Conservation (phyloP, 1,139 yeast species). For the Geotrichum restrictum region DNA sequence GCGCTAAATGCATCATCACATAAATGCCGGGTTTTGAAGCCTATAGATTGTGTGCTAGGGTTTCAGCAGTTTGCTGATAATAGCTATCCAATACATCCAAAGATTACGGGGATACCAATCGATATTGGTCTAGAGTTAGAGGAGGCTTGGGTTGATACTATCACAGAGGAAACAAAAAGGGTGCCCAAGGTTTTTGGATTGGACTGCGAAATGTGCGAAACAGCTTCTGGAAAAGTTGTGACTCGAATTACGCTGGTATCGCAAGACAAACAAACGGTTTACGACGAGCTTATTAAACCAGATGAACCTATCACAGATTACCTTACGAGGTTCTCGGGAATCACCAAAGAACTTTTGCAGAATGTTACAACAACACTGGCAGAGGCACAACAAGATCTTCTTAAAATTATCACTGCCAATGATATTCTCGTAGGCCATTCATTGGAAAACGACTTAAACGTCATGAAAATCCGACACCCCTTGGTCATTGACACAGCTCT, state of each 20-base stretch:
- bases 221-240: constrained; percentile 59
- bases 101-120: constrained; percentile 28
- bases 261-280: constrained; percentile 49
- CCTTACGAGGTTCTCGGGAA: constrained; percentile 79
- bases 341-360: constrained; percentile 62
- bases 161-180: constrained; percentile 29
- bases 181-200: constrained; percentile 68
- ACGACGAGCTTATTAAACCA: constrained; percentile 79
- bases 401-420: constrained; percentile 58
- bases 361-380: constrained; percentile 60
- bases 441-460: constrained; percentile 79
- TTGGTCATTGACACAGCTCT: constrained; percentile 81
- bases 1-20: constrained; percentile 21
- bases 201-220: constrained; percentile 89
- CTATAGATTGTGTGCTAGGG: constrained; percentile 53
- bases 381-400: constrained; percentile 62
- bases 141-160: constrained; percentile 58
- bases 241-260: constrained; percentile 76
- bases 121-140: constrained; percentile 21
- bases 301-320: constrained; percentile 69
- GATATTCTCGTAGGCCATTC: constrained; percentile 84
- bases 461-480: constrained; percentile 71
- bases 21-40: constrained; percentile 34
- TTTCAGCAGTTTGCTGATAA: constrained; percentile 46
- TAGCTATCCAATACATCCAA: constrained; percentile 60